Evolutionary conservation across 1,139 yeast genomes (phyloP), one percentile per base, ranked within the genome.

Genomic region (Trichomonascaceae sp.): DNA sequence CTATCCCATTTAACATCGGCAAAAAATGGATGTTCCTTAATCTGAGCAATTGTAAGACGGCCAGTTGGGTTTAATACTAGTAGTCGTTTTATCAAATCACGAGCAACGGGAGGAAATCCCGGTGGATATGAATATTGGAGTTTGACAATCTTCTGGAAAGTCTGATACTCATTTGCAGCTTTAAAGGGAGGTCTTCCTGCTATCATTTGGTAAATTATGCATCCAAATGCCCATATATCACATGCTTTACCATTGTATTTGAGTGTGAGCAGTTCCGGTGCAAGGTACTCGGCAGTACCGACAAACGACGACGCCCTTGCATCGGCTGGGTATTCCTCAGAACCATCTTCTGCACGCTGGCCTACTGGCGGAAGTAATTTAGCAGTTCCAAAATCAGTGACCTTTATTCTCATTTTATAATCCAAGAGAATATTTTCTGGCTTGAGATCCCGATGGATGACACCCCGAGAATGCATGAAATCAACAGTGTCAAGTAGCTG

Each of bases 361-460:
- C 74, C 56, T 55, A 72, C 61, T 22, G 73, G 78, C 49, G 78
- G 83, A 51, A 93, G 71, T 38, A 95, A 72, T 68, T 90, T 91
- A 1, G 99, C 99, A 1, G 99, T 95, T 24, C 99, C 99, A 70
- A 95, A 95, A 71, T 95, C 99, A n/a, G 99, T 93, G 54, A 95
- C 81, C 69, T 90, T 90, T 56, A 93, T 77, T 60, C 87, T 83
- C 82, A 87, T 84, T 56, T 87, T 84, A 57, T 79, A 78, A 62
- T 91, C 95, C 53, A 95, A 81, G 60, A 93, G 73, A 46, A 74
- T 72, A 60, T 93, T 93, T 65, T 93, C 99, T 0, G 99, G 99
- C 71, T 93, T 93, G 61, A 93, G 77, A 70, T 93, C 99, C 59
- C 99, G 80, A 68, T 93, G 99, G 48, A 93, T 83, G 18, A 95